These are phyloP conservation scores for Remersonia thermophila DNA, from an alignment of 2,329 filamentous ascomycete species.

Conservation along the genomic window DNA sequence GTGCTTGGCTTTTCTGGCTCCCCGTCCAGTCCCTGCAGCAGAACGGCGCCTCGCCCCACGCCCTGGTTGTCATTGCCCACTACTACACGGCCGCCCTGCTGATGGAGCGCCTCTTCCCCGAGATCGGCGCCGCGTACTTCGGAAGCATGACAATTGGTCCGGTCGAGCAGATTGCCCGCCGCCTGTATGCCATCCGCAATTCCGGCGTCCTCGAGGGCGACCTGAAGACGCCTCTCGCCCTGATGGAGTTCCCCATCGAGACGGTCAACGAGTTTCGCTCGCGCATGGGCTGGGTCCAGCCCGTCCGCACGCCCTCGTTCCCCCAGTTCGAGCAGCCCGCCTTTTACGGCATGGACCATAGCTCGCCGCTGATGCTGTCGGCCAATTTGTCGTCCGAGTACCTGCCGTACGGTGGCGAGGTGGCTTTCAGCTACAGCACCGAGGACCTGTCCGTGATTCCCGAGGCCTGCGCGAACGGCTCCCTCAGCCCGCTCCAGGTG, in stretches of 20 bases:
- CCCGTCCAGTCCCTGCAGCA: constrained; percentile 73
- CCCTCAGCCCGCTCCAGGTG: constrained; percentile 42
- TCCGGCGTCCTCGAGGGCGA: constrained; percentile 44
- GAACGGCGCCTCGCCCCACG: constrained; percentile 61
- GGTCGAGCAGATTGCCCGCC: constrained; percentile 73
- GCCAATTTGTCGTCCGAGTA: constrained; percentile 31
- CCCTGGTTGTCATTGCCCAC: constrained; percentile 75
- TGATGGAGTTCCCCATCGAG: constrained; percentile 64
- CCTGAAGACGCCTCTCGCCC: constrained; percentile 46
- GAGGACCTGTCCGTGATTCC: constrained; percentile 48
- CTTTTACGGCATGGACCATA: constrained; percentile 34
- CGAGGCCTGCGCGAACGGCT: constrained; percentile 32
- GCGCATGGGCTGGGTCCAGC: constrained; percentile 55
- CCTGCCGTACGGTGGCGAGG: constrained; percentile 40
- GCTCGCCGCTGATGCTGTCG: constrained; percentile 29
- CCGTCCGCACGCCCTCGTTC: constrained; percentile 46
- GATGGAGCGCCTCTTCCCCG: constrained; percentile 82
- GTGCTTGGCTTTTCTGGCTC: constrained; percentile 93
- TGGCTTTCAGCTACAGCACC: constrained; percentile 51
- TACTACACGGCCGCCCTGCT: constrained; percentile 82
- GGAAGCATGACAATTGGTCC: constrained; percentile 67
- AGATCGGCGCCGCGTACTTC: constrained; percentile 81
- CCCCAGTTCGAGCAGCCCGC: constrained; percentile 46
- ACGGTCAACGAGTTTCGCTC: constrained; percentile 56
- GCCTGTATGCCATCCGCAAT: constrained; percentile 57